Conservation (phyloP, 495 filamentous ascomycete species). For the Aspergillus sclerotioniger region DNA sequence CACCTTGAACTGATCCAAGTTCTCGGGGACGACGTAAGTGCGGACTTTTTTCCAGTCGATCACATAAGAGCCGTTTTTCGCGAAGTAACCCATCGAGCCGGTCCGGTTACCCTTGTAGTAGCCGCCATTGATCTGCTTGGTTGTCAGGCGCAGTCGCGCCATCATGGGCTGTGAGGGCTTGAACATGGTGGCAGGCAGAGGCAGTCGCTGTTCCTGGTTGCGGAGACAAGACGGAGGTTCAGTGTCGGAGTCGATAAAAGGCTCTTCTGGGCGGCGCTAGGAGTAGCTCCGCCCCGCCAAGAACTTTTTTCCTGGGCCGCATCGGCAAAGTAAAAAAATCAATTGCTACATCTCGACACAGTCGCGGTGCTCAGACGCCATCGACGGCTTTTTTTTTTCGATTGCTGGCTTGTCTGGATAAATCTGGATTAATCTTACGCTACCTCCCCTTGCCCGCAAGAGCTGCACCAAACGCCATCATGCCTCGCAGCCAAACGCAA, state of each 20-base stretch:
- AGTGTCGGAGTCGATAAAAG: slow-evolving; percentile 13
- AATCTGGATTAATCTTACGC: not conserved
- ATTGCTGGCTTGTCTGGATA: slow-evolving; percentile 5
- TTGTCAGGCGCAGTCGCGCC: slow-evolving; percentile 71
- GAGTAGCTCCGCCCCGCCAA: slow-evolving; percentile 33
- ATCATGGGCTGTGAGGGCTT: slow-evolving; percentile 71
- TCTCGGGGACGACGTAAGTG: slow-evolving; percentile 78
- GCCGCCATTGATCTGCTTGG: slow-evolving; percentile 87
- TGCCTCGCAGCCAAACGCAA: slow-evolving; percentile 67
- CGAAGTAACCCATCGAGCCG: slow-evolving; percentile 82
- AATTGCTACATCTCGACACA: slow-evolving; percentile 22
- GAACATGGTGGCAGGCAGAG: slow-evolving; percentile 43
- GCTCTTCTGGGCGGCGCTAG: slow-evolving; percentile 29
- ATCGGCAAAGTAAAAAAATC: slow-evolving; percentile 23
- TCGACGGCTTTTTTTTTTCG: slow-evolving; percentile 3
- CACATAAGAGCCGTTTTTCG: slow-evolving; percentile 77
- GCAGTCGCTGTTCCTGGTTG: not conserved
- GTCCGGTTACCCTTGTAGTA: slow-evolving; percentile 96
- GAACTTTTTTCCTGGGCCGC: slow-evolving; percentile 38
- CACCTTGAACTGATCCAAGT: slow-evolving; percentile 70
- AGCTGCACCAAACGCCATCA: slow-evolving; percentile 23
- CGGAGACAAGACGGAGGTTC: slow-evolving; percentile 8
- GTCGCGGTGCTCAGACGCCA: slow-evolving; percentile 7
- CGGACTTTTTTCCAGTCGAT: slow-evolving; percentile 85
- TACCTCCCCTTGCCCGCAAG: not conserved